phyloP scores from a whole-genome alignment of 768 basidiomycete genomes.

The Mycena indigotica region DNA sequence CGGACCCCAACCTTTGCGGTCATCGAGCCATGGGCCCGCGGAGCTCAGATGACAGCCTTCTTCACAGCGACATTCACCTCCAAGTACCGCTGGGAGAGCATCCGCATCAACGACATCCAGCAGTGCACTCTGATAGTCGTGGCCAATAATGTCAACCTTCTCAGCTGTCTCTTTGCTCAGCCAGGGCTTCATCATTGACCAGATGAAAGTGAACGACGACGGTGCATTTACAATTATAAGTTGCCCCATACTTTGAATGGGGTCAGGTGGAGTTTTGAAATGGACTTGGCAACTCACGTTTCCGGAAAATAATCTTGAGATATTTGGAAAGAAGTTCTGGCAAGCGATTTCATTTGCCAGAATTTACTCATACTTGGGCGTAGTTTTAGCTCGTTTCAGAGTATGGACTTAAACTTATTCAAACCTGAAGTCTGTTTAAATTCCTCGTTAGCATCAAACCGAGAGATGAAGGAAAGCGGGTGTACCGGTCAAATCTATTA shows the following conservation, averaged over 20 bases:
- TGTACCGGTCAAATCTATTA: conserved; percentile 65
- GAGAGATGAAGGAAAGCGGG: too few relatives aligned
- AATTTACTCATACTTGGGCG: conserved; percentile 61
- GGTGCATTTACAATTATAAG: conserved; percentile 74
- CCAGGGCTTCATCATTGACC: conserved; percentile 71
- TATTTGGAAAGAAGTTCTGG: conserved; percentile 64
- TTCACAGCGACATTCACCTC: conserved; percentile 67
- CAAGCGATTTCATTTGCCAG: conserved; percentile 75
- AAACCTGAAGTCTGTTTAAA: too few relatives aligned
- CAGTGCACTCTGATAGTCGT: conserved; percentile 58
- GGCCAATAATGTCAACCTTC: conserved; percentile 68
- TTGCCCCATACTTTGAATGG: conserved; percentile 62
- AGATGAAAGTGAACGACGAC: conserved; percentile 71
- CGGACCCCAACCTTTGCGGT: conserved; percentile 53
- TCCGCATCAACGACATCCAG: conserved; percentile 64
- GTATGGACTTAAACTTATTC: too few relatives aligned
- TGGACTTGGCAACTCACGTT: conserved; percentile 46
- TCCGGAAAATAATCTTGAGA: conserved; percentile 82
- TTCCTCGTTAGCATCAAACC: too few relatives aligned
- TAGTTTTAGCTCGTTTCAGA: too few relatives aligned
- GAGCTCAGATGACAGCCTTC: conserved; percentile 65
- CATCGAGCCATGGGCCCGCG: conserved; percentile 74
- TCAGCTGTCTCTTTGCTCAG: conserved; percentile 69
- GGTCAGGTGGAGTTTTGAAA: background rate
- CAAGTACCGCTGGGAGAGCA: conserved; percentile 59